These are phyloP conservation scores for Apophysomyces elegans DNA, from an alignment of 371 early-diverging fungal species.

Conservation along the genomic window DNA sequence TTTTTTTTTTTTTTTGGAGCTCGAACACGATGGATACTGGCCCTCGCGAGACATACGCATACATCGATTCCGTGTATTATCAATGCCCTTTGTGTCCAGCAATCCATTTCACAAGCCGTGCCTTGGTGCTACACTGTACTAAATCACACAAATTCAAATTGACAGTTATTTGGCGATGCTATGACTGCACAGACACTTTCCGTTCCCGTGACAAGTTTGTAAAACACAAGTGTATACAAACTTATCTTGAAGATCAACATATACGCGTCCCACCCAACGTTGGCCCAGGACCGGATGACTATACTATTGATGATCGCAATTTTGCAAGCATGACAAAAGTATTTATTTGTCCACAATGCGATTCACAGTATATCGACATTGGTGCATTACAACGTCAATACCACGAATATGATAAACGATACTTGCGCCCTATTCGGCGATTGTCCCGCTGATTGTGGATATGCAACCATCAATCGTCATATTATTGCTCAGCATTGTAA, in stretches of 20 bases:
- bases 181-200: background rate
- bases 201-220: background rate
- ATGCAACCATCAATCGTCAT: background rate
- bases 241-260: background rate
- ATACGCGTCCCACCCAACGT: background rate
- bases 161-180: background rate
- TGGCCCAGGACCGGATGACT: background rate
- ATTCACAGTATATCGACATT: background rate
- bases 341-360: background rate
- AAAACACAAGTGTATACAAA: background rate
- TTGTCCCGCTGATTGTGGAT: background rate
- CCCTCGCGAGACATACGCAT: background rate
- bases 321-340: background rate
- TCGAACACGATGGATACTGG: background rate
- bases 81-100: background rate
- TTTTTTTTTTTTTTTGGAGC: background rate
- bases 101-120: background rate
- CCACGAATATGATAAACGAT: background rate
- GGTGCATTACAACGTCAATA: background rate
- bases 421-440: background rate
- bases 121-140: background rate
- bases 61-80: background rate
- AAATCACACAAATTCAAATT: background rate
- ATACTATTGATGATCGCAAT: background rate
- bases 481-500: background rate